Base-by-base conservation (phyloP, 352 stramenopile species). In the Globisporangium megalacanthum region DNA sequence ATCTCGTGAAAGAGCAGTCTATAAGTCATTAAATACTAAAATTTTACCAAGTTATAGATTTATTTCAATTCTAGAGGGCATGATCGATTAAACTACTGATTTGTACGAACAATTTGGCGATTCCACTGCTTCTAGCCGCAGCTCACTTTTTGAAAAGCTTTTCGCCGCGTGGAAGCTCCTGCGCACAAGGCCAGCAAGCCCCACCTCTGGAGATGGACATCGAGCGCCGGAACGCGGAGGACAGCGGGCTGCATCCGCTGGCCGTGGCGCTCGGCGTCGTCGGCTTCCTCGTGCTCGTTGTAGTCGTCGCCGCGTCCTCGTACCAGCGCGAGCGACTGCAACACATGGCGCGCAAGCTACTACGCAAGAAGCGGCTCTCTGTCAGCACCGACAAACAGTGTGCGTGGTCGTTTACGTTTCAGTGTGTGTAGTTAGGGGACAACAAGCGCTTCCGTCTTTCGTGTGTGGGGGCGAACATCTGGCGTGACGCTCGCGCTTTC, bases 281-380 rank as follows among this genome's bases (percentile, higher is more conserved):
- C 8, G 74, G 69, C 4, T 61, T 91, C 39, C 69, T 93, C 53
- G 49, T 68, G 31, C 54, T 93, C 51, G 67, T 91, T 60, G 68
- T 93, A 29, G 54, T 93, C 17, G 67, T 93, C 44, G 68, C 73
- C 4, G 75, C 79, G 54, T 89, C 83, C 5, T 89, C 80, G 11
- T 88, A 93, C 62, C 83, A 88, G 67, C 82, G 80, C 57, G 80
- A 93, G 57, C 70, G 83, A 51, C 68, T 93, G 46, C 83, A 89
- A 70, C 64, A 90, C 62, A 83, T 93, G 77, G 80, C 83, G 25
- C 78, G 82, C 57, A 88, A 89, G 54, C 65, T 90, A 53, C 66
- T 93, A 51, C 79, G 79, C 46, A 75, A 86, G 58, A 90, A 89
- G 64, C 77, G 69, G 45, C 67, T 67, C 36, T 75, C 70, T 15